Conservation (phyloP, 345 rosid species). For the Pistacia atlantica region DNA sequence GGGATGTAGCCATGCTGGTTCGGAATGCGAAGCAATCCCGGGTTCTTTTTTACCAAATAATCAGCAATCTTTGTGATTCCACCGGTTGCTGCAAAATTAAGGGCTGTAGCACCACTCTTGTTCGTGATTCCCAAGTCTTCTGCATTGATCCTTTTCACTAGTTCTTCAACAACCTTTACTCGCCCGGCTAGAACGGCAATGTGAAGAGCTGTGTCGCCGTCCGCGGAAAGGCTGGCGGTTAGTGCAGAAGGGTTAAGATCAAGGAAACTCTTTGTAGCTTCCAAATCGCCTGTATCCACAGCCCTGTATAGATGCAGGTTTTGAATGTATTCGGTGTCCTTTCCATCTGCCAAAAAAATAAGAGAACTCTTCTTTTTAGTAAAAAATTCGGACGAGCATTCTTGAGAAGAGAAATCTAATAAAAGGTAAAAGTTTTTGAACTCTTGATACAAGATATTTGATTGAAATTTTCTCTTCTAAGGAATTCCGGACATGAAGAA, state of each 20-base stretch:
- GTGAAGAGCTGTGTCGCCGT: constrained; percentile 68
- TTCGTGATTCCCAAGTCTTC: constrained; percentile 34
- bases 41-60: constrained; percentile 46
- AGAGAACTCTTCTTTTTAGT: too few species aligned
- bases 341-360: constrained; percentile 16
- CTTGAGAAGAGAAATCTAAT: too few species aligned
- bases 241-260: constrained; percentile 35
- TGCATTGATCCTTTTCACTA: constrained; percentile 29
- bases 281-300: constrained; percentile 60
- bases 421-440: too few species aligned
- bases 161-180: constrained; percentile 53
- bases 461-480: too few species aligned
- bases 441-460: too few species aligned
- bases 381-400: too few species aligned
- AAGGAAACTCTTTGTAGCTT: constrained; percentile 45
- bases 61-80: constrained; percentile 60
- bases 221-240: constrained; percentile 35
- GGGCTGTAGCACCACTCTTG: constrained; percentile 56
- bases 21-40: constrained; percentile 40
- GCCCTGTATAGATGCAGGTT: constrained; percentile 51
- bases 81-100: constrained; percentile 71
- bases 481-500: too few species aligned
- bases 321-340: constrained; percentile 23
- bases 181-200: constrained; percentile 71
- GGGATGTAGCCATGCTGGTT: constrained; percentile 53